These are phyloP conservation scores for Blastobotrys americana DNA, from an alignment of 805 yeast genomes.

Conservation along the genomic window DNA sequence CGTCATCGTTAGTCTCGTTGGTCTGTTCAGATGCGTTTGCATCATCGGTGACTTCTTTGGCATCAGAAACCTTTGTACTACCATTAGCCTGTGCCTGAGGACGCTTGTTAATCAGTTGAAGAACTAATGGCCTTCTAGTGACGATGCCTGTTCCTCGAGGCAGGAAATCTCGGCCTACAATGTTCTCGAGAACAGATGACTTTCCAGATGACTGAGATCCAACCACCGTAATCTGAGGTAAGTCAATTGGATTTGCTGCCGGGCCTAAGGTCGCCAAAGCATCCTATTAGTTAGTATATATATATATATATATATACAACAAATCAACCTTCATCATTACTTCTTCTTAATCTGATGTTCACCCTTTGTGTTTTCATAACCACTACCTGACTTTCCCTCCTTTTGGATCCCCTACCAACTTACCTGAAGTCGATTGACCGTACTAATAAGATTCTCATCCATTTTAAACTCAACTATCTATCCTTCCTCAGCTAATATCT, in stretches of 20 bases:
- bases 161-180: slow-evolving; percentile 84
- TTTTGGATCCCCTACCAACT: slow-evolving; percentile 7
- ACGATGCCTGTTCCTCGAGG: slow-evolving; percentile 91
- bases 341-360: no score
- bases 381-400: no score
- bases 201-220: slow-evolving; percentile 90
- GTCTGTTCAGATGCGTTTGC: slow-evolving; percentile 13
- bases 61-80: slow-evolving; percentile 13
- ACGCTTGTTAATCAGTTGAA: slow-evolving; percentile 71
- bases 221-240: slow-evolving; percentile 84
- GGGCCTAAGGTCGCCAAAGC: slow-evolving; percentile 85
- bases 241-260: slow-evolving; percentile 78
- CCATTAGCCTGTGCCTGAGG: slow-evolving; percentile 24
- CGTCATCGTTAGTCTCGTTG: slow-evolving; percentile 36
- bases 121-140: slow-evolving; percentile 75
- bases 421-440: slow-evolving; percentile 66
- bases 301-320: background rate
- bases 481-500: no score
- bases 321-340: no score
- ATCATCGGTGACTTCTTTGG: slow-evolving; percentile 17
- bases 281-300: slow-evolving; percentile 46
- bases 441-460: slow-evolving; percentile 74
- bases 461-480: slow-evolving; percentile 35
- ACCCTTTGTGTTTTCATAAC: no score
- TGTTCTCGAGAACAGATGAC: slow-evolving; percentile 81